phyloP scores from a whole-genome alignment of 345 rosid genomes.

The Salix udensis region DNA sequence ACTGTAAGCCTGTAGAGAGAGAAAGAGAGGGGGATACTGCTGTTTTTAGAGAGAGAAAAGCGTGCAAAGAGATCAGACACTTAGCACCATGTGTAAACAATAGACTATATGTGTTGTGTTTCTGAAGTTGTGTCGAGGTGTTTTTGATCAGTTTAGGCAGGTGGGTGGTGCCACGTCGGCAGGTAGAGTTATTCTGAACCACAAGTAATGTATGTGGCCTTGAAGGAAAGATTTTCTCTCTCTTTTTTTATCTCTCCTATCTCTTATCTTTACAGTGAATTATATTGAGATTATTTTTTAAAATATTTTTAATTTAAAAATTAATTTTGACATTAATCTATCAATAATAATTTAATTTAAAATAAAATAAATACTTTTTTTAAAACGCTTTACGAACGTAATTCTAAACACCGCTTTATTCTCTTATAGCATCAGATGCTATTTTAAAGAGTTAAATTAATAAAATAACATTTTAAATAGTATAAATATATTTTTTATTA shows the following conservation, averaged over 20 bases:
- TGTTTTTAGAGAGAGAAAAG: not conserved
- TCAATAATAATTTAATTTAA: no score
- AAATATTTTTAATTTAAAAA: no score
- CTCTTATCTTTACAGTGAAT: not conserved
- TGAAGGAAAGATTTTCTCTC: slow-evolving; percentile 19
- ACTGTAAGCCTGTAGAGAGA: not conserved
- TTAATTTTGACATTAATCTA: no score
- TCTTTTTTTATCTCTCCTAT: slow-evolving; percentile 2
- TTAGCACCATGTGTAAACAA: not conserved
- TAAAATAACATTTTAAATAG: no score
- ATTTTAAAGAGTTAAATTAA: no score
- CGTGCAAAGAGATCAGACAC: slow-evolving; percentile 1
- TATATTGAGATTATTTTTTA: no score
- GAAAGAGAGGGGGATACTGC: not conserved
- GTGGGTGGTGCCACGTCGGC: slow-evolving; percentile 52
- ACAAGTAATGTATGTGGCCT: slow-evolving; percentile 65
- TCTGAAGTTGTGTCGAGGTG: slow-evolving; percentile 11
- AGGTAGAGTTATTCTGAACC: slow-evolving; percentile 53
- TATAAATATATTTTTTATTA: no score
- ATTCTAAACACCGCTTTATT: no score
- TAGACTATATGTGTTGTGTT: no score
- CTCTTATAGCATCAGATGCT: no score
- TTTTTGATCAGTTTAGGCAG: slow-evolving; percentile 47
- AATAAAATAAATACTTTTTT: no score
- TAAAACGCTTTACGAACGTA: no score